Base-by-base conservation (phyloP, 106 monocot species). In the Triglochin maritima region DNA sequence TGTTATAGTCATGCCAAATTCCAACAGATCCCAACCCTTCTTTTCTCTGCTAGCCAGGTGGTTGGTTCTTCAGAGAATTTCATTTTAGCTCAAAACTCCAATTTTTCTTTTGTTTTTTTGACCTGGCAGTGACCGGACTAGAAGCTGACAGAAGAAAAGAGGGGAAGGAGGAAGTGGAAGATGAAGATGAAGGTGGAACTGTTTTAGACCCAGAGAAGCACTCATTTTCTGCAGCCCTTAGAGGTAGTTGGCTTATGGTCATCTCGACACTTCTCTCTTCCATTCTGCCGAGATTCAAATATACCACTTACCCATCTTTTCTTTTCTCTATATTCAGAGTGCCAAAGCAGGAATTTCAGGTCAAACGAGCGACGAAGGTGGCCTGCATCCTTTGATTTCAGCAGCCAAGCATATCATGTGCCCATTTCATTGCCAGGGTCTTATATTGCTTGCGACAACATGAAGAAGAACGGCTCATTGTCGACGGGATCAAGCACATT, bases 351-450 rank as follows among this genome's bases (percentile, higher is more conserved):
- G 47, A 45, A 73, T 72, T 47, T 67, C 56, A 79, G 71, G 63
- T 82, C 85, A 52, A 80, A 89, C 14, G 72, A 65, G 4, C 48
- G 47, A n/a, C 49, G 60, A 69, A 62, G 70, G 48, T 60, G 81
- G 64, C 69, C 81, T 4, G 65, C 70, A 5, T 80, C 80, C 2
- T 59, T 81, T 41, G 84, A 88, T 57, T 46, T 84, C 17, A 77
- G 61, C 59, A 56, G 44, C 49, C 73, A 67, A 14, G 55, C 47
- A 15, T 8, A 49, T 57, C 76, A 82, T 59, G 63, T 50, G 45
- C 59, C 63, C 4, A 11, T 78, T 43, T 62, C 82, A 50, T 82
- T 82, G 7, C 84, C 84, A n/a, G 68, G 81, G 58, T 72, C 55
- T 54, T 50, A 67, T 9, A 51, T 69, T 44, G 75, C 63, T 7